Percentiles rank a stretch among this genome's conserved stretches.
These are phyloP conservation scores for Ocimum tenuiflorum DNA, from an alignment of 257 asterid genomes.

Conservation along the genomic window DNA sequence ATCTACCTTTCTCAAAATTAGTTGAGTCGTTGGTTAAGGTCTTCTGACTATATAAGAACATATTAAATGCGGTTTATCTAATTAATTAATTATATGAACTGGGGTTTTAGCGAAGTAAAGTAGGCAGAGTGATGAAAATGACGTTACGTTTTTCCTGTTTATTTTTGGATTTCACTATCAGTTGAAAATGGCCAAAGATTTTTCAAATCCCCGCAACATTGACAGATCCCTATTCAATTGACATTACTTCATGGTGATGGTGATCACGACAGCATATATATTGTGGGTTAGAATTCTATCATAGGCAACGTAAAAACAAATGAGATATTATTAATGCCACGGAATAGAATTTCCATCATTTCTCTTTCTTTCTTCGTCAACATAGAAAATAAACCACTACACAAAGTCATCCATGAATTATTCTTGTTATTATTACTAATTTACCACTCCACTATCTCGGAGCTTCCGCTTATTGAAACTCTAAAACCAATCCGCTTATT, in stretches of 20 bases:
- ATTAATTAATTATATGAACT: too few relatives aligned
- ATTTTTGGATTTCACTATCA: conserved; percentile 21
- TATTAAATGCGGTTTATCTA: too few relatives aligned
- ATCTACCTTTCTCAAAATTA: too few relatives aligned
- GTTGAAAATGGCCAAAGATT: conserved; percentile 23
- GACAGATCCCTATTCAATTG: conserved; percentile 17
- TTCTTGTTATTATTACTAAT: background rate
- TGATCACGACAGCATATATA: background rate
- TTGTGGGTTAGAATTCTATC: background rate
- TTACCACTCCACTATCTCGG: background rate
- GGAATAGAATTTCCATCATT: background rate
- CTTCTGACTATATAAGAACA: too few relatives aligned
- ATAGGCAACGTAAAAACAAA: background rate
- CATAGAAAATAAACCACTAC: conserved; percentile 13
- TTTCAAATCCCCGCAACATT: conserved; percentile 17
- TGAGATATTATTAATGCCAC: background rate
- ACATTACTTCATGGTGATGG: background rate
- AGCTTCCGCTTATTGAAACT: background rate
- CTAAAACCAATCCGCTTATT: background rate
- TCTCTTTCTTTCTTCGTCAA: conserved; percentile 19
- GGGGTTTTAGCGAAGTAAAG: too few relatives aligned
- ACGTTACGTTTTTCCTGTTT: background rate
- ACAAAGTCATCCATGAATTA: conserved; percentile 1
- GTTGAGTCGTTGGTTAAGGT: too few relatives aligned
- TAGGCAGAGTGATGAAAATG: conserved; percentile 20